Percentiles rank a stretch among this genome's conserved stretches.
Conservation (phyloP, 2,329 filamentous ascomycete species). For the Scolecobasidium constrictum region DNA sequence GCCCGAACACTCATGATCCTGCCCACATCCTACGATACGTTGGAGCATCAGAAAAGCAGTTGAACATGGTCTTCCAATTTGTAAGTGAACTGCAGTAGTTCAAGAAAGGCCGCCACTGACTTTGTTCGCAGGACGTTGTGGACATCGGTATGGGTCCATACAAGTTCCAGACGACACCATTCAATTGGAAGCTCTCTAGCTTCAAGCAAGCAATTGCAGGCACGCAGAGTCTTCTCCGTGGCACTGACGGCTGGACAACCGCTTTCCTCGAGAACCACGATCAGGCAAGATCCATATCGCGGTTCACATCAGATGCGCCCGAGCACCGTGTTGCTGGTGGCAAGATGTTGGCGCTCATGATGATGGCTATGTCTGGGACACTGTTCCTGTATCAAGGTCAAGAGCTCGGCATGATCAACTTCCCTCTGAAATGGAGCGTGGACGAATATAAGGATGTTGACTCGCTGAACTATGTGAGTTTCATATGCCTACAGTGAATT, state of each 20-base stretch:
- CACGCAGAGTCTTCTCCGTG: constrained; percentile 35
- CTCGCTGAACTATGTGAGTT: constrained; percentile 30
- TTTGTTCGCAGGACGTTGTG: constrained; percentile 39
- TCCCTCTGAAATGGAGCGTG: constrained; percentile 38
- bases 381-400: constrained; percentile 51
- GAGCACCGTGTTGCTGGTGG: constrained; percentile 34
- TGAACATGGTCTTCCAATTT: constrained; percentile 62
- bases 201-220: constrained; percentile 7
- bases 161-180: constrained; percentile 9
- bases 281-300: constrained; percentile 44
- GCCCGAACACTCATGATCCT: constrained; percentile 51
- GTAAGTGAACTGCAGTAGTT: too few species aligned
- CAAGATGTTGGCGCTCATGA: constrained; percentile 44
- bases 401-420: constrained; percentile 50
- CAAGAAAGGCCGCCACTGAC: too few species aligned
- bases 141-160: constrained; percentile 23
- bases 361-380: constrained; percentile 39
- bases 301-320: constrained; percentile 38
- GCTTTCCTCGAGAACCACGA: constrained; percentile 56
- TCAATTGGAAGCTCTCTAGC: constrained; percentile 7
- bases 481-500: constrained; percentile 17
- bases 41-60: constrained; percentile 44
- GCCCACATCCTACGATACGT: constrained; percentile 49
- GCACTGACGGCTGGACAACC: constrained; percentile 41
- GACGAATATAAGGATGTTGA: constrained; percentile 57